Conservation (phyloP, 768 basidiomycete genomes). For the Strobilomyces confusus region DNA sequence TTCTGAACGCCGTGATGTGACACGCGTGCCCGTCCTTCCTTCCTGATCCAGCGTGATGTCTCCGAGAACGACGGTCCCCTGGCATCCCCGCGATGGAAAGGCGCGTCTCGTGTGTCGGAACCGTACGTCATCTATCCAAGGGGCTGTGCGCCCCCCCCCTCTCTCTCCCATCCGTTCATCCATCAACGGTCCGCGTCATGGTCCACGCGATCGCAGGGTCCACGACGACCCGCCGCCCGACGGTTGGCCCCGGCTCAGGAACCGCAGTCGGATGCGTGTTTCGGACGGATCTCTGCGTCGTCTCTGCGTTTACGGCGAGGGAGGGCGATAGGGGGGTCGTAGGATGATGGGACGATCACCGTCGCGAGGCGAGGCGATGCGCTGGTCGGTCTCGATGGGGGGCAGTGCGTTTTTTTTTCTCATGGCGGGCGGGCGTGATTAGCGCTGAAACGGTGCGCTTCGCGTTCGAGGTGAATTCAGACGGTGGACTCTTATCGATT, state of each 20-base stretch:
- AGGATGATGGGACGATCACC: no score
- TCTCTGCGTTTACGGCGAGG: no score
- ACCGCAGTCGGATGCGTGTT: no score
- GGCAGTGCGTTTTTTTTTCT: not conserved
- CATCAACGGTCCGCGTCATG: not conserved
- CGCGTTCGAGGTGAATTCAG: not conserved
- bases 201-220: no score
- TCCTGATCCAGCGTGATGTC: not conserved
- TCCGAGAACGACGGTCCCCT: slow-evolving; percentile 12
- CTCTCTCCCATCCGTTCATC: not conserved
- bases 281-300: no score
- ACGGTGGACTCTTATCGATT: no score
- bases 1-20: not conserved
- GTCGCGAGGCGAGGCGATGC: no score
- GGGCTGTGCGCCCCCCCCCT: not conserved
- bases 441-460: not conserved
- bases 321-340: no score
- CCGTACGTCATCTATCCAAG: not conserved
- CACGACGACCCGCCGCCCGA: no score
- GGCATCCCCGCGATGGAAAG: not conserved
- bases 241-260: no score
- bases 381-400: no score
- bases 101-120: not conserved
- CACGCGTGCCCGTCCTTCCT: not conserved
- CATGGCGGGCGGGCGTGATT: not conserved